Conservation (phyloP, 345 rosid genomes). For the Trapa bicornis region DNA sequence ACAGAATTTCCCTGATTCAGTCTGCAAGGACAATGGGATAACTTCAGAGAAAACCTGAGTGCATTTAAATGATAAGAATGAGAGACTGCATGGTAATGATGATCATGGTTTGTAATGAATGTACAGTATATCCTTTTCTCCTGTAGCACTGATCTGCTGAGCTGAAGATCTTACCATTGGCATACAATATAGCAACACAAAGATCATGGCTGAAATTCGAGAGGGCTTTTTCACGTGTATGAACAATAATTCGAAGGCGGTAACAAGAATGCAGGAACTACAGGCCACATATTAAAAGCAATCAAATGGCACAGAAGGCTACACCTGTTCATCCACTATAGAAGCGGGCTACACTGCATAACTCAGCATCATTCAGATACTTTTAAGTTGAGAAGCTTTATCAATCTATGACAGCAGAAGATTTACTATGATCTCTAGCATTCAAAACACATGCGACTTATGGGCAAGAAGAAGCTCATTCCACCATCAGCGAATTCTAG, state of each 20-base stretch:
- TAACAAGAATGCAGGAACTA: background rate
- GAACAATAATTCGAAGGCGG: background rate
- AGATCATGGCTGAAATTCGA: background rate
- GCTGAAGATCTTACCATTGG: background rate
- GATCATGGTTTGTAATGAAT: background rate
- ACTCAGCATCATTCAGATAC: background rate
- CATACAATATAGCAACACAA: background rate
- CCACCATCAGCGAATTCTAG: background rate
- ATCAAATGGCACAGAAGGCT: background rate
- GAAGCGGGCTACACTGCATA: background rate
- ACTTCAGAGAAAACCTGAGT: background rate
- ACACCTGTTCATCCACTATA: background rate
- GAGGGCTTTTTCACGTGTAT: background rate
- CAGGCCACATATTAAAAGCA: background rate
- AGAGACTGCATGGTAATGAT: background rate
- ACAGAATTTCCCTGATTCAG: background rate
- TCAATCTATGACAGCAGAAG: background rate
- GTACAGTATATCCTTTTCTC: background rate
- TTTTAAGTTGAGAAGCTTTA: background rate
- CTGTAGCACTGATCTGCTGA: background rate
- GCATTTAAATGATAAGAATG: too few relatives aligned
- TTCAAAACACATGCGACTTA: background rate
- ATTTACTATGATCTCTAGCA: background rate
- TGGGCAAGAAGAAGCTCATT: background rate
- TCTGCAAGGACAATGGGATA: background rate